Base-by-base conservation (phyloP, 192 early-diverging fungal genomes). In the Coemansia sp. region DNA sequence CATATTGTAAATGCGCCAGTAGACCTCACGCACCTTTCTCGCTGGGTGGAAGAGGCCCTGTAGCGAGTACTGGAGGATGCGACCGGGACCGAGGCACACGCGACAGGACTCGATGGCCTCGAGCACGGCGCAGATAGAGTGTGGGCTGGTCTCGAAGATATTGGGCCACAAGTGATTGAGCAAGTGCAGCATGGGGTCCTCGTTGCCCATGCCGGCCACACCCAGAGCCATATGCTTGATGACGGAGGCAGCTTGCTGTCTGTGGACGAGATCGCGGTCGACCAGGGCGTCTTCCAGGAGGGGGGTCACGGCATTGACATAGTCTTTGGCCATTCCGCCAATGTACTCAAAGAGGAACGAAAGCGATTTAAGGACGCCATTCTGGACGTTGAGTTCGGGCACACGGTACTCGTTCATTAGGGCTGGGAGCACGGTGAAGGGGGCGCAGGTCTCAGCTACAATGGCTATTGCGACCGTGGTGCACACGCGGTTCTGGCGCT, bases 401-500 rank as follows among this genome's bases (percentile, higher is more conserved):
- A 99, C 96, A 34, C 97, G 92, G 84, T 99, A 99, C 79, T 99
- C 97, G 83, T 97, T 96, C 96, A 99, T 97, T 24, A 99, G 79
- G 0, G 95, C 97, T 0, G 97, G 97, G 9, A 99, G 82, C 26
- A 99, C 95, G 2, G 96, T 99, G 75, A 98, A 99, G 0, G 97
- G 97, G 1, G 93, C 91, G 70, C 95, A 97, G 2, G 96, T 94
- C 62, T 96, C 95, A n/a, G 95, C 95, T 0, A 95, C 94, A 82
- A 96, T 95, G 38, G 94, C 94, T 73, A 99, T 99, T 5, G 97
- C 97, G 6, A 99, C 94, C 0, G 97, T 98, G 0, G 97, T 99
- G 78, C 97, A 99, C 35, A 99, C 97, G 82, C 97, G 90, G 74
- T 94, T 99, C 79, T 99, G 97, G 65, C 97, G 94, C 60, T 99